Conservation (phyloP, 2,329 filamentous ascomycete genomes). For the Botrytis porri region DNA sequence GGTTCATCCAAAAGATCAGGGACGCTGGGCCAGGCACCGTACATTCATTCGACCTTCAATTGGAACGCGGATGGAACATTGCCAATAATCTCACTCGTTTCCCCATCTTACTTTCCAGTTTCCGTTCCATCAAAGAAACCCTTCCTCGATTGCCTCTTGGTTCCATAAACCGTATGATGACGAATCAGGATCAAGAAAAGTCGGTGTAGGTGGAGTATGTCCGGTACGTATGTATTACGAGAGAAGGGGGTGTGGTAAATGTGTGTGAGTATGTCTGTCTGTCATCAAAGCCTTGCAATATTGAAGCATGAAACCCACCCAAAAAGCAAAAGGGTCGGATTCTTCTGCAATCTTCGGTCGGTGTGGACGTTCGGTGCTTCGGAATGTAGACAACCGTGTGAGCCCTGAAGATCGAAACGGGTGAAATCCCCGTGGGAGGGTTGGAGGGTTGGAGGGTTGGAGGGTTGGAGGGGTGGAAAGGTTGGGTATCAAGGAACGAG, state of each 20-base stretch:
- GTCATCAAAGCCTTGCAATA: background rate
- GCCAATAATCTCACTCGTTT: background rate
- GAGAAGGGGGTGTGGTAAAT: background rate
- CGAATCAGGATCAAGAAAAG: constrained; percentile 6
- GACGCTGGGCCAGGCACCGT: background rate
- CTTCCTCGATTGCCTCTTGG: background rate
- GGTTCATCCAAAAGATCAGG: background rate
- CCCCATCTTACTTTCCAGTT: background rate
- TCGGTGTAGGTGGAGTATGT: constrained; percentile 2
- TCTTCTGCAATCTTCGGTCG: background rate
- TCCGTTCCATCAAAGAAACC: background rate
- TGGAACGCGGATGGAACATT: background rate
- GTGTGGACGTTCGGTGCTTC: background rate
- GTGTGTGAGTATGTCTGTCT: background rate
- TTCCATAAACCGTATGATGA: constrained; percentile 4
- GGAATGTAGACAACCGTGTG: background rate
- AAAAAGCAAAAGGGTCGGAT: background rate
- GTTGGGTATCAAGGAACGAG: constrained; percentile 2
- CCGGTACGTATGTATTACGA: background rate
- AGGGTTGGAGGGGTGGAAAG: background rate
- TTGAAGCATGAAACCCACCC: background rate
- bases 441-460: too few species aligned
- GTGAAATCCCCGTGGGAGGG: background rate
- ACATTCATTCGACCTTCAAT: background rate
- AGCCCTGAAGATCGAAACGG: background rate